phyloP scores from a whole-genome alignment of 257 asterid species.

The Oldenlandia corymbosa region DNA sequence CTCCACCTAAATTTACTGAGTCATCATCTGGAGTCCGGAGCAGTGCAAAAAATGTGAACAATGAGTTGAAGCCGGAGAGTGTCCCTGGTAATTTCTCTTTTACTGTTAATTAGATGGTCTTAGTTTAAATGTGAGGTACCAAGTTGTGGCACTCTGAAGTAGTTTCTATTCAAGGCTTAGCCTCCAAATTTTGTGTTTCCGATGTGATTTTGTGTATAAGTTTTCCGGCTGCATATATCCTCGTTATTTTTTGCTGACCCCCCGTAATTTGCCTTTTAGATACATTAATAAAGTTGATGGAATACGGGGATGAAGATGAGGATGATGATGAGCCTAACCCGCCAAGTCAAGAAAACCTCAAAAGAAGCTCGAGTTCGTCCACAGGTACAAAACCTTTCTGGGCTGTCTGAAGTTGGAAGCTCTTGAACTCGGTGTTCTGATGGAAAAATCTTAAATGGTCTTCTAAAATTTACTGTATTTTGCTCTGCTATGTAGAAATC shows the following conservation, averaged over 20 bases:
- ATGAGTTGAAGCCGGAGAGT: constrained; percentile 31
- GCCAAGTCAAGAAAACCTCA: constrained; percentile 18
- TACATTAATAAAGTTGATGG: constrained; percentile 78
- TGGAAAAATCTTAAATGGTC: background rate
- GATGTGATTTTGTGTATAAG: too few relatives aligned
- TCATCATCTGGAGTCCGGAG: constrained; percentile 25
- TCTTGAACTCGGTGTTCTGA: too few relatives aligned
- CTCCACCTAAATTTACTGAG: constrained; percentile 52
- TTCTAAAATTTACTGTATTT: background rate
- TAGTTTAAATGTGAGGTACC: too few relatives aligned
- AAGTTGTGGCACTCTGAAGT: background rate
- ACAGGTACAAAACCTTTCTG: constrained; percentile 64
- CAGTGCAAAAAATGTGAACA: constrained; percentile 24
- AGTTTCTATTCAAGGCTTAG: too few relatives aligned
- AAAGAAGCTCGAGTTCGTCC: constrained; percentile 26
- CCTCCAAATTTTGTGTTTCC: too few relatives aligned
- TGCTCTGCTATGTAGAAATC: too few relatives aligned
- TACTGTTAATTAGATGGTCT: too few relatives aligned
- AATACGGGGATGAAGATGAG: constrained; percentile 86
- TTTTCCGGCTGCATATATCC: background rate
- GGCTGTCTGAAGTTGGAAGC: constrained; percentile 40
- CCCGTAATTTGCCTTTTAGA: constrained; percentile 29
- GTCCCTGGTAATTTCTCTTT: constrained; percentile 73
- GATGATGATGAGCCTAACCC: constrained; percentile 35
- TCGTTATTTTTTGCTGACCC: background rate